Percentiles rank a stretch among this genome's conserved stretches.
Evolutionary conservation across 208 protist species (phyloP).

Genomic region (Wallacemonas sp.): DNA sequence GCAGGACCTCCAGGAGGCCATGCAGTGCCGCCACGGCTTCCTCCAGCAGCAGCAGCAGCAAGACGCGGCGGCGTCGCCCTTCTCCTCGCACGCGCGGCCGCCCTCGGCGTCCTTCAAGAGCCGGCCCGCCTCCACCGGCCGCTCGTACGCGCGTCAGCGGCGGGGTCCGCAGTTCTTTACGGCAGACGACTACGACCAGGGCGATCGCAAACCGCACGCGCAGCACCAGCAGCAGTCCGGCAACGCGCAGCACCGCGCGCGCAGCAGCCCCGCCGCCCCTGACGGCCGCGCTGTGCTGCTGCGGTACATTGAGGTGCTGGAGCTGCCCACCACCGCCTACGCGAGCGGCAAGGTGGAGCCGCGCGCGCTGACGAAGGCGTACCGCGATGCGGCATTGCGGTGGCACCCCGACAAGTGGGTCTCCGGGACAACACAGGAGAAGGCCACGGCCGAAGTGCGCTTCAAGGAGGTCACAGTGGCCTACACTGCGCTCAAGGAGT

Average conservation of each 20-base stretch:
- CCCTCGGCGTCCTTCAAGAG: background rate
- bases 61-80: background rate
- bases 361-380: constrained; percentile 76
- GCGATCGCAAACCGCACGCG: background rate
- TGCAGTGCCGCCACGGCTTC: constrained; percentile 24
- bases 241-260: background rate
- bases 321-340: constrained; percentile 21
- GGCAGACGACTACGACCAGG: constrained; percentile 13
- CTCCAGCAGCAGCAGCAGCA: constrained; percentile 15
- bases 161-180: constrained; percentile 11
- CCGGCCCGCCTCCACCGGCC: background rate
- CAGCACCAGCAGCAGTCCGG: background rate
- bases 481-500: constrained; percentile 68
- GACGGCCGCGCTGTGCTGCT: constrained; percentile 2
- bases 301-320: constrained; percentile 33
- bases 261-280: constrained; percentile 3
- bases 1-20: constrained; percentile 21
- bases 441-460: constrained; percentile 56
- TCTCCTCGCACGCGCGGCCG: background rate
- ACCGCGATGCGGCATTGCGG: constrained; percentile 74
- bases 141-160: background rate
- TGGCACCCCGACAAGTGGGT: constrained; percentile 93
- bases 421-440: constrained; percentile 41
- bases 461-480: constrained; percentile 88
- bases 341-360: constrained; percentile 30